These are phyloP conservation scores for Cadophora malorum DNA, from an alignment of 2,329 filamentous ascomycete genomes.

Conservation along the genomic window DNA sequence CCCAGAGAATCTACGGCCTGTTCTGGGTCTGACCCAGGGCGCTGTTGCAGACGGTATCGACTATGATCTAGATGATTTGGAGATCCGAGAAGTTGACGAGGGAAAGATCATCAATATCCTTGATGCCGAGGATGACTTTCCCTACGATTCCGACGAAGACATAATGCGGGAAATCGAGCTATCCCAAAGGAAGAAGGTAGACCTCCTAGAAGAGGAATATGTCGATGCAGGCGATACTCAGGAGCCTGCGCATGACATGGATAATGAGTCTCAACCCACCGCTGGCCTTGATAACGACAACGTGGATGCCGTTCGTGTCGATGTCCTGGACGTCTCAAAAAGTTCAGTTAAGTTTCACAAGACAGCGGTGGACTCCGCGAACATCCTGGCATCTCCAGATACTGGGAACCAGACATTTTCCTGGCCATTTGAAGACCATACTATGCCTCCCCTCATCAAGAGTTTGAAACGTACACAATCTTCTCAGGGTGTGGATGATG, in stretches of 20 bases:
- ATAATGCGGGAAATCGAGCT: constrained; percentile 45
- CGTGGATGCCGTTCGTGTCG: constrained; percentile 21
- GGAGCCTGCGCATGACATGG: constrained; percentile 26
- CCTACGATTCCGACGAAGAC: constrained; percentile 63
- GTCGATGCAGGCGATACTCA: constrained; percentile 21
- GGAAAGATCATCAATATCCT: constrained; percentile 55
- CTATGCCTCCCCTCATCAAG: not conserved
- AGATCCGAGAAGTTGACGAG: constrained; percentile 65
- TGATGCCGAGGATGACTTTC: constrained; percentile 53
- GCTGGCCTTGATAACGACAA: constrained; percentile 24
- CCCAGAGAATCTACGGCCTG: constrained; percentile 65
- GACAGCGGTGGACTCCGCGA: not conserved
- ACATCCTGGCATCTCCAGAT: not conserved
- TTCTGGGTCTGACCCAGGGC: constrained; percentile 47
- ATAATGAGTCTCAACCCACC: constrained; percentile 22
- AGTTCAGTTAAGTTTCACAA: not conserved
- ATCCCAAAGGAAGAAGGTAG: constrained; percentile 38
- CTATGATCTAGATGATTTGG: constrained; percentile 29
- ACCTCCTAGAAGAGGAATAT: constrained; percentile 32
- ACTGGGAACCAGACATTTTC: not conserved
- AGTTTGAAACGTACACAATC: not conserved
- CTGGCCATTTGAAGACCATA: too few relatives aligned
- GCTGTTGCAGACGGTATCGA: constrained; percentile 9
- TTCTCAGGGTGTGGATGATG: not conserved
- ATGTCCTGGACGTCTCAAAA: not conserved